phyloP scores from a whole-genome alignment of 2,329 filamentous ascomycete species.

The Aspergillus arachidicola region DNA sequence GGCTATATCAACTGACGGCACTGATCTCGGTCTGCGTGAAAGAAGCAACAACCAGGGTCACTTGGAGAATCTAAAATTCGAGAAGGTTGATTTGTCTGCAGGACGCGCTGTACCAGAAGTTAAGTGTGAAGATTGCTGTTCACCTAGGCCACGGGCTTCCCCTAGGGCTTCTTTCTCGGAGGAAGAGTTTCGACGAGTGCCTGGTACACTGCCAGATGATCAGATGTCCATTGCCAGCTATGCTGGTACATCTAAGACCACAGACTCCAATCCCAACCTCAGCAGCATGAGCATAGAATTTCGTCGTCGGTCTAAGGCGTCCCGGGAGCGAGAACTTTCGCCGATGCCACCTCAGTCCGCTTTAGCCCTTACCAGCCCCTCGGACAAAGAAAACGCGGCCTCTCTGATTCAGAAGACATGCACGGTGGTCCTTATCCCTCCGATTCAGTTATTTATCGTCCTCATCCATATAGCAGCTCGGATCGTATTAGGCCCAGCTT shows the following conservation, averaged over 20 bases:
- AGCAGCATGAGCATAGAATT: conserved; percentile 38
- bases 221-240: background rate
- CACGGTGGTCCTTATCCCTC: conserved; percentile 77
- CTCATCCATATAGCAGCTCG: conserved; percentile 81
- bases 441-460: conserved; percentile 73
- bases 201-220: conserved; percentile 5
- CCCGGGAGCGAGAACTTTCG: conserved; percentile 61
- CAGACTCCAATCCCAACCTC: conserved; percentile 27
- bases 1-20: conserved; percentile 12
- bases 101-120: conserved; percentile 5
- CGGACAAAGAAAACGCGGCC: conserved; percentile 58
- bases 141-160: conserved; percentile 2
- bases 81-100: conserved; percentile 32
- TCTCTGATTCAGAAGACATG: conserved; percentile 76
- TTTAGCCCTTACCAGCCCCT: conserved; percentile 55
- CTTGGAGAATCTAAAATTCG: background rate
- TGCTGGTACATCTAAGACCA: conserved; percentile 31
- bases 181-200: conserved; percentile 1
- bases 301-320: conserved; percentile 59
- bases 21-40: conserved; percentile 3
- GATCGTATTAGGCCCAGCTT: conserved; percentile 56
- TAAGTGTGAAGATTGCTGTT: conserved; percentile 13
- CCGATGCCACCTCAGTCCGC: conserved; percentile 70
- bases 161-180: conserved; percentile 11
- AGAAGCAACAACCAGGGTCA: background rate